Evolutionary conservation across 2,329 filamentous ascomycete species (phyloP).

Genomic region (Diaporthe ampelina): DNA sequence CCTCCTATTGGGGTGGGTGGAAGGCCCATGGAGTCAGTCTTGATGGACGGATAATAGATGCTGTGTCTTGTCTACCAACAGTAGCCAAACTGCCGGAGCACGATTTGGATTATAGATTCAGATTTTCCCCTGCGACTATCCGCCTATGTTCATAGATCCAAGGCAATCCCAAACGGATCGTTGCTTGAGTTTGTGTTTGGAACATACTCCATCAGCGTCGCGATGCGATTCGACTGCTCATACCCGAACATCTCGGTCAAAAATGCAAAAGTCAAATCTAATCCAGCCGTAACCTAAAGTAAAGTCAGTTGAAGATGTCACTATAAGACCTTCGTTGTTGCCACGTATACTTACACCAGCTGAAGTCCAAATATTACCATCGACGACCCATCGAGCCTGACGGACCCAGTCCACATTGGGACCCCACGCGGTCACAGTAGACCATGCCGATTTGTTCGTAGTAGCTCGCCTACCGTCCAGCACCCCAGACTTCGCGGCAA

Average conservation of each 20-base stretch:
- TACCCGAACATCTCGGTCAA: slow-evolving; percentile 62
- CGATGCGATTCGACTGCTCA: slow-evolving; percentile 59
- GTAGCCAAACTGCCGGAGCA: background rate
- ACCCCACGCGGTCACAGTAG: slow-evolving; percentile 60
- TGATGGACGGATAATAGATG: background rate
- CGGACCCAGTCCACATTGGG: slow-evolving; percentile 71
- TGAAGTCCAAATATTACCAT: slow-evolving; percentile 77
- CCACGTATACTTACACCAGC: slow-evolving; percentile 62
- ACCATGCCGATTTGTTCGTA: slow-evolving; percentile 74
- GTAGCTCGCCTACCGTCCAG: slow-evolving; percentile 73
- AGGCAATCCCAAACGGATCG: background rate
- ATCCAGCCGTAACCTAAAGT: slow-evolving; percentile 58
- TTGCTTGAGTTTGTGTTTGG: slow-evolving; percentile 44
- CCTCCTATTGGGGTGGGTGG: background rate
- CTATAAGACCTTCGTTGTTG: slow-evolving; percentile 58
- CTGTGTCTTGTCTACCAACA: background rate
- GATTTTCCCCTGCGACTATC: background rate
- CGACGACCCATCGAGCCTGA: slow-evolving; percentile 73
- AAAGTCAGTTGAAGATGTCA: slow-evolving; percentile 49
- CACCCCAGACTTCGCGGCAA: slow-evolving; percentile 71
- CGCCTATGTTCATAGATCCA: background rate
- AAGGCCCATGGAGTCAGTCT: background rate
- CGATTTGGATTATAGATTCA: background rate
- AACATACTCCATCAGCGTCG: slow-evolving; percentile 68
- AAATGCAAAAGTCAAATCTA: slow-evolving; percentile 56